Percentiles rank a stretch among this genome's conserved stretches.
These are phyloP conservation scores for Hibiscus mutabilis DNA, from an alignment of 345 rosid genomes.

Conservation along the genomic window DNA sequence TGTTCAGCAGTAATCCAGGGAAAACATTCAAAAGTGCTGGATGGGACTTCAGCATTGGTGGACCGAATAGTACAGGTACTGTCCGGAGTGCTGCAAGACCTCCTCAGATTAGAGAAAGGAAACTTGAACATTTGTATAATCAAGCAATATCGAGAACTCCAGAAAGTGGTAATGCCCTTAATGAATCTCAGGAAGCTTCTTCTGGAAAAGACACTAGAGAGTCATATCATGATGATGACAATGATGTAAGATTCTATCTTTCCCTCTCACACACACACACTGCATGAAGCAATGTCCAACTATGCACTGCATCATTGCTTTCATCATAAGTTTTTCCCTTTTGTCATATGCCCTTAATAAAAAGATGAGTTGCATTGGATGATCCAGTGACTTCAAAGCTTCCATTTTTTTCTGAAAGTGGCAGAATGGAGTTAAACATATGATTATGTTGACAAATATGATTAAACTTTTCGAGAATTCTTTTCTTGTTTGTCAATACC, in stretches of 20 bases:
- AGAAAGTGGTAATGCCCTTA: constrained; percentile 39
- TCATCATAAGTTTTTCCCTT: not conserved
- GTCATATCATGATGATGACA: constrained; percentile 29
- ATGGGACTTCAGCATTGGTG: constrained; percentile 98
- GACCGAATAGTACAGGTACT: constrained; percentile 62
- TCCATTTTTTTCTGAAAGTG: not conserved
- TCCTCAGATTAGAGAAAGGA: constrained; percentile 83
- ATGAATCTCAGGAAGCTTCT: constrained; percentile 42
- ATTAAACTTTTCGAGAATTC: not conserved
- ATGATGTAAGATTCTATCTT: constrained; percentile 46
- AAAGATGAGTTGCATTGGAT: not conserved
- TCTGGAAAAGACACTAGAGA: constrained; percentile 42
- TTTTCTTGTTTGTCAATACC: not conserved
- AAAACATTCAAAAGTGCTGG: constrained; percentile 69
- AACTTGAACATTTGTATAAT: constrained; percentile 44
- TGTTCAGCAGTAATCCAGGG: constrained; percentile 46
- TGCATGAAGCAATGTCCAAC: not conserved
- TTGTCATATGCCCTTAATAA: not conserved
- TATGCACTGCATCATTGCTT: not conserved
- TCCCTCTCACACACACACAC: no score
- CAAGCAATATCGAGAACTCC: constrained; percentile 45
- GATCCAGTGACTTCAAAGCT: not conserved
- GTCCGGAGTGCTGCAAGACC: constrained; percentile 61
- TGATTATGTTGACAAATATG: not conserved
- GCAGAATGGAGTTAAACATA: not conserved